Base-by-base conservation (phyloP, 352 stramenopile species). In the Globisporangium camurandrum region DNA sequence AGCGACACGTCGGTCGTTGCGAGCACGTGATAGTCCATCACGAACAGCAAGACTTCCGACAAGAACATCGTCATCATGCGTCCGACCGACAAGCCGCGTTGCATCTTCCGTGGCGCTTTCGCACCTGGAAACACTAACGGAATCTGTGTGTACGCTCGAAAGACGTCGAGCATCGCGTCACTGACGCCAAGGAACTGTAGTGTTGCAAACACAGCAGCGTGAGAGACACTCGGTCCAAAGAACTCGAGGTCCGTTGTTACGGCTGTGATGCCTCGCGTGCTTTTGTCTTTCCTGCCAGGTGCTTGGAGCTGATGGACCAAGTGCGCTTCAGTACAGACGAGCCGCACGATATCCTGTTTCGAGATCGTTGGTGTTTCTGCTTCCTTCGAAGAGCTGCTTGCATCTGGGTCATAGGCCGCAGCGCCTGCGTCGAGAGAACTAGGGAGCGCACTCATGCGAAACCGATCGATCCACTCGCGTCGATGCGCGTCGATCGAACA, bases 231-330 rank as follows among this genome's bases (percentile, higher is more conserved):
- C 23, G 57, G 63, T 0, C 66, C 66, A 42, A 80, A 80, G 50
- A 78, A 74, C 54, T 73, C 61, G n/a, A 80, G 58, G 33, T 80
- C 66, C 4, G 66, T 76, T 41, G 63, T 71, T 4, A 80, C 61
- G 2, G 66, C 63, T 37, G 67, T 63, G 20, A 75, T 12, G 1
- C 36, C 36, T 8, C 5, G 40, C 16, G 59, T 42, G 20, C 59
- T 62, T 16, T 26, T 2, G 20, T 31, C 22, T 5, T 51, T 43
- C 28, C 59, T 33, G 1, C 12, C 28, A 7, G 40, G 48, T 8
- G 26, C 3, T n/a, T 28, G 46, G 17, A 76, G 45, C 2, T 45
- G 46, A 28, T 46, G 38, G 23, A 56, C 48, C 11, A 71, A 47
- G 33, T 72, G 58, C 1, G 69, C 66, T 54, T 80, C 69, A 12